phyloP scores from a whole-genome alignment of 495 filamentous ascomycete species.

The Penicillium cosmopolitanum region DNA sequence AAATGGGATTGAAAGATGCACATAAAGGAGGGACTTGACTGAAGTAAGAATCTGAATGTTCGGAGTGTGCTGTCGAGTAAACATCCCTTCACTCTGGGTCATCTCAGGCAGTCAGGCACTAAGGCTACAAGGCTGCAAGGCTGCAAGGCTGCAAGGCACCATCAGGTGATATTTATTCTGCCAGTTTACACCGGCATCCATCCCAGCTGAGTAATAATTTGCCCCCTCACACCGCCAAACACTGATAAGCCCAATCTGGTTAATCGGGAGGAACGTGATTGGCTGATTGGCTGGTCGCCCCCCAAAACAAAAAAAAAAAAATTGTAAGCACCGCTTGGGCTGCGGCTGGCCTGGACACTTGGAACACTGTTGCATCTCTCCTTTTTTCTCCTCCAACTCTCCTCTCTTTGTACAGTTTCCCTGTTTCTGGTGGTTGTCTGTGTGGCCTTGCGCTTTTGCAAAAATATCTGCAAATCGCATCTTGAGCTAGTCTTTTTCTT shows the following conservation, averaged over 20 bases:
- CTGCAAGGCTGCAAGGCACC: not conserved
- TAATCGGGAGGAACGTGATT: not conserved
- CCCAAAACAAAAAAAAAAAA: conserved; percentile 33
- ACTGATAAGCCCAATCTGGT: not conserved
- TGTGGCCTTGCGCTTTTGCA: not conserved
- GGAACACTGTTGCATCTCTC: not conserved
- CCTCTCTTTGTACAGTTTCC: conserved; percentile 14
- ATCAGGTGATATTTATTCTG: not conserved
- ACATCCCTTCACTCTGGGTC: too few relatives aligned
- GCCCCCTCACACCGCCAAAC: not conserved
- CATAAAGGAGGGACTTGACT: too few relatives aligned
- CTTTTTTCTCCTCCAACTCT: conserved; percentile 9
- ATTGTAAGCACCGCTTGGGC: conserved; percentile 25
- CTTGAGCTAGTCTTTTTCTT: not conserved
- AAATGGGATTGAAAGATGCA: too few relatives aligned
- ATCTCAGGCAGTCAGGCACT: too few relatives aligned
- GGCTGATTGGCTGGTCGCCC: not conserved
- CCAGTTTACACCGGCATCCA: too few relatives aligned
- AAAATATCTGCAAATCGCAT: not conserved
- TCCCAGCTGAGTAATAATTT: not conserved
- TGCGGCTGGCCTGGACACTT: not conserved
- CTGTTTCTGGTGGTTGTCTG: not conserved
- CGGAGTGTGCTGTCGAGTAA: too few relatives aligned
- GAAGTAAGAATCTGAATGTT: not conserved
- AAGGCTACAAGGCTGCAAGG: not conserved